Evolutionary conservation across 176 grass and related monocot species (phyloP), one percentile per base, ranked within the genome.

Genomic region (Aegilops longissima): DNA sequence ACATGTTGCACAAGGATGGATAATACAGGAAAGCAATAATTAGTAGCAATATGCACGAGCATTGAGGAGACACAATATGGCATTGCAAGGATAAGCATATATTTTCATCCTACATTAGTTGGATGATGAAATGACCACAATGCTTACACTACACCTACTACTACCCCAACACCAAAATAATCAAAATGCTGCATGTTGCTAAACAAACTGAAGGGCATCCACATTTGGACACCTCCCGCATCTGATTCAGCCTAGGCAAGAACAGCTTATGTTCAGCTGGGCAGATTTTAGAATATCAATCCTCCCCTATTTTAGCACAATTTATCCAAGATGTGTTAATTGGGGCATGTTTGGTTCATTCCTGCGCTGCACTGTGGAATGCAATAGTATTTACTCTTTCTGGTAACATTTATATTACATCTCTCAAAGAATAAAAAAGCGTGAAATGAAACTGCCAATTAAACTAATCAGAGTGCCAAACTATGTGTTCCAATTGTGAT

Each of bases 21-120:
- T 29, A 83, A 31, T 51, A 36, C 12, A 58, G 33, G 61, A 82
- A 74, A 73, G 54, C 14, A 76, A 20, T 61, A 73, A 34, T 69
- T 34, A 14, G 23, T 42, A 90, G 20, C 68, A 84, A 90, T 42
- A 79, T 73, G 45, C 47, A 67, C 10, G 67, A 35, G 2, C 67
- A 66, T 23, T 45, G 6, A 9, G 13, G 36, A 80, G 34, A 72
- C 1, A 11, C 56, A 21, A 59, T 34, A 76, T 63, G 21, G 8
- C n/a, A 23, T 47, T 58, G 82, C 16, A 86, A 74, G 18, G 24
- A 42, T 56, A 66, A 42, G 27, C 35, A 7, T 39, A 80, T 73
- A 66, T 79, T 83, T 79, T 24, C 40, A 74, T 79, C 66, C 74
- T 65, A 14, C 7, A 1, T 40, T 84, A 80, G 45, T 20, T 64